Conservation (phyloP, 176 grass and related monocot species). For the Ananas comosus region DNA sequence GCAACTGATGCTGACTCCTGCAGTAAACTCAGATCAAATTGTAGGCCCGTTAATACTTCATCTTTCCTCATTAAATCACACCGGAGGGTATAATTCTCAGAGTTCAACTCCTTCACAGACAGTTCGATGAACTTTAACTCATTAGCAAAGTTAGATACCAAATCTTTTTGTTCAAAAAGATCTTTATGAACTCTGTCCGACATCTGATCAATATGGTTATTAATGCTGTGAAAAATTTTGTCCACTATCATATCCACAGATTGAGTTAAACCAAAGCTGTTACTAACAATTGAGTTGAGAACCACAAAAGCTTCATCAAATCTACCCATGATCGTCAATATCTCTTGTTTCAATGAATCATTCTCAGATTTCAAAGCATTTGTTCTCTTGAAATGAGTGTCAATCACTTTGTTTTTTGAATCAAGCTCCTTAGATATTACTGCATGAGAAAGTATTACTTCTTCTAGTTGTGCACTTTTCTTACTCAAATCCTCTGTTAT, state of each 20-base stretch:
- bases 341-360: constrained; percentile 43
- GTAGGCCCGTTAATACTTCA: constrained; percentile 63
- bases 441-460: constrained; percentile 33
- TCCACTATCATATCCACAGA: constrained; percentile 22
- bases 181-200: constrained; percentile 35
- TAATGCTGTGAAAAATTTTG: constrained; percentile 33
- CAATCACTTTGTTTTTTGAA: constrained; percentile 29
- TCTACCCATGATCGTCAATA: constrained; percentile 29
- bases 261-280: constrained; percentile 6
- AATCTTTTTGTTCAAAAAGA: constrained; percentile 36
- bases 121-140: constrained; percentile 43
- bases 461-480: constrained; percentile 33
- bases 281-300: not conserved
- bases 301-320: constrained; percentile 25
- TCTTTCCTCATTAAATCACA: constrained; percentile 78
- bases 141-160: constrained; percentile 39
- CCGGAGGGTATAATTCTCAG: constrained; percentile 39
- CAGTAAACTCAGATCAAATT: constrained; percentile 86
- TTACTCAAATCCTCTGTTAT: constrained; percentile 25
- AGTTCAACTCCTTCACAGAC: constrained; percentile 39
- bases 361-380: constrained; percentile 38
- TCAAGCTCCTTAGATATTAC: constrained; percentile 33
- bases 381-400: constrained; percentile 26
- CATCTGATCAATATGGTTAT: constrained; percentile 39
- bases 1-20: constrained; percentile 73